Conservation (phyloP, 148 eudicot species). For the Vaccinium vitisidaea region DNA sequence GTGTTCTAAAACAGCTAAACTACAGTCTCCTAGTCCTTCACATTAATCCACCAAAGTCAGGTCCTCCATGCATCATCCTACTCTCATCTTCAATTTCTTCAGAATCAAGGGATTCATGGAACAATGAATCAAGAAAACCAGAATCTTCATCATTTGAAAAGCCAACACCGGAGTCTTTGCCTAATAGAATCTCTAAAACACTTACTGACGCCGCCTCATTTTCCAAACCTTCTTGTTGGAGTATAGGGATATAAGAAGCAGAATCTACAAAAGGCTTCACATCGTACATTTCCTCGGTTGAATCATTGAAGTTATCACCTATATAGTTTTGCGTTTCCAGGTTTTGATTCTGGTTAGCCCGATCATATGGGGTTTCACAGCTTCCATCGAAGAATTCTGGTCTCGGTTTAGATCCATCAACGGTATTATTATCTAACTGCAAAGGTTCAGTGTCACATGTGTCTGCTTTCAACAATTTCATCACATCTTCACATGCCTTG, state of each 20-base stretch:
- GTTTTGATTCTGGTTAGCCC: background rate
- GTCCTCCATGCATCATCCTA: background rate
- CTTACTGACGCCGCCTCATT: background rate
- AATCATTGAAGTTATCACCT: background rate
- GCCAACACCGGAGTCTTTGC: background rate
- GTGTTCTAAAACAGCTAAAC: background rate
- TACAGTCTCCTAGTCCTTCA: background rate
- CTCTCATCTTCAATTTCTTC: background rate
- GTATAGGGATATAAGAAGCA: background rate
- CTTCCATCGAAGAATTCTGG: background rate
- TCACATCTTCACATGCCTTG: background rate
- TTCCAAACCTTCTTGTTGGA: background rate
- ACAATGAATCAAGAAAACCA: background rate
- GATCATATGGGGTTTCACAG: background rate
- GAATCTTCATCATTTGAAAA: background rate
- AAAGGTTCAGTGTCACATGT: background rate
- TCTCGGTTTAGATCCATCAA: background rate
- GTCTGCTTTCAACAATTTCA: constrained; percentile 3
- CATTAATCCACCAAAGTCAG: background rate
- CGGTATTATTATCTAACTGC: background rate
- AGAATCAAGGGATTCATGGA: background rate
- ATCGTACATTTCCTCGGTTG: background rate
- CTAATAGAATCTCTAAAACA: background rate
- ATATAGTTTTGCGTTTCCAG: background rate
- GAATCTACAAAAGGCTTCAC: background rate